Evolutionary conservation across 2,329 filamentous ascomycete genomes (phyloP).

Genomic region (Aspergillus sp.): DNA sequence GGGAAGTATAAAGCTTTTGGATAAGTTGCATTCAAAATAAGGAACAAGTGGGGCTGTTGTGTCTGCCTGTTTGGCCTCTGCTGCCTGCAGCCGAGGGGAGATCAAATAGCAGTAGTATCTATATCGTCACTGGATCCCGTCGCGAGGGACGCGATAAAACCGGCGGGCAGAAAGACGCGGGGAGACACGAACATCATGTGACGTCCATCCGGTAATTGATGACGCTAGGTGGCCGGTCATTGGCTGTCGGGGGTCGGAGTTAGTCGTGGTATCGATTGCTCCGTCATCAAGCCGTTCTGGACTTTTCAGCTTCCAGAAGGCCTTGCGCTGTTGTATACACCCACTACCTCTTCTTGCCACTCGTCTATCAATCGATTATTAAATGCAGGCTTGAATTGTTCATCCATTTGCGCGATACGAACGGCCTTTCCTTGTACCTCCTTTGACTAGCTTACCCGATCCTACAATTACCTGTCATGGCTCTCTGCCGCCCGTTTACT

Average conservation of each 20-base stretch:
- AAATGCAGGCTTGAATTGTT: not conserved
- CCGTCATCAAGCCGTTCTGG: slow-evolving; percentile 22
- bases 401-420: not conserved
- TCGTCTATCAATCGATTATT: not conserved
- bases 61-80: slow-evolving; percentile 21
- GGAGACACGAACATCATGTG: slow-evolving; percentile 41
- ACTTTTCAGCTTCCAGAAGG: slow-evolving; percentile 1
- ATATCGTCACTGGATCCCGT: not conserved
- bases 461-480: slow-evolving; percentile 33
- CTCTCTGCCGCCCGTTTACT: slow-evolving; percentile 41
- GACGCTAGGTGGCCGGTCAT: slow-evolving; percentile 29
- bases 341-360: not conserved
- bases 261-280: slow-evolving; percentile 3
- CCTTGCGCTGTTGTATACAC: not conserved
- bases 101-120: not conserved
- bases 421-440: not conserved
- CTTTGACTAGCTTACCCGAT: not conserved
- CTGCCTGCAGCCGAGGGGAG: slow-evolving; percentile 20
- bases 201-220: slow-evolving; percentile 27
- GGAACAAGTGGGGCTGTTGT: not conserved
- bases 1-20: not conserved
- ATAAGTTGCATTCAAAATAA: not conserved
- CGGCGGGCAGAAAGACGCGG: slow-evolving; percentile 21
- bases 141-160: slow-evolving; percentile 27
- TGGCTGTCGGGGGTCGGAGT: slow-evolving; percentile 23